phyloP scores from a whole-genome alignment of 768 basidiomycete genomes.

The Ephemerocybe angulata region DNA sequence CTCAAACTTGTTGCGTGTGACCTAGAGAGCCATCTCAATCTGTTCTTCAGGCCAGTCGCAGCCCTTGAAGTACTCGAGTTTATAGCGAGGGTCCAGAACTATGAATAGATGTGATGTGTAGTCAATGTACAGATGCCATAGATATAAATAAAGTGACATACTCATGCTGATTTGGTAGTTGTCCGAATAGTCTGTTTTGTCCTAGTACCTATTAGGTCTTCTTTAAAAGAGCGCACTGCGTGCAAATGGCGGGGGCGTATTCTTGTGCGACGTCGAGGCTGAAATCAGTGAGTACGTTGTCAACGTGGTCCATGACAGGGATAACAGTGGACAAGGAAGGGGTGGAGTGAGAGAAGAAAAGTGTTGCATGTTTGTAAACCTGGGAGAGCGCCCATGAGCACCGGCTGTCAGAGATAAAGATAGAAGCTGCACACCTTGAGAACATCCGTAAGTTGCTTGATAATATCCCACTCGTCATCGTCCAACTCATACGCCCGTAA shows the following conservation, averaged over 20 bases:
- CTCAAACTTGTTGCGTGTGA: conserved; percentile 1
- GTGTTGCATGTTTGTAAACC: conserved; percentile 5
- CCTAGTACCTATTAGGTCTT: conserved; percentile 29
- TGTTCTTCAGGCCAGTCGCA: conserved; percentile 8
- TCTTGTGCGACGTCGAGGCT: background rate
- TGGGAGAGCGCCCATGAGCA: background rate
- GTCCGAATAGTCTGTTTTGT: conserved; percentile 27
- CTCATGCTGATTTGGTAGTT: conserved; percentile 36
- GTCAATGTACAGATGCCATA: background rate
- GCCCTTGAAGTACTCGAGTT: conserved; percentile 11
- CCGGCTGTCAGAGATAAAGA: background rate
- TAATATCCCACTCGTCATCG: background rate
- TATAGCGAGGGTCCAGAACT: conserved; percentile 13
- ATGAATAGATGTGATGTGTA: background rate
- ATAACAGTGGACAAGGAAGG: conserved; percentile 6
- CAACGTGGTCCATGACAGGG: conserved; percentile 12
- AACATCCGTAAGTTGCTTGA: conserved; percentile 2
- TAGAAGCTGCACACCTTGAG: background rate
- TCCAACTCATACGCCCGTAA: background rate
- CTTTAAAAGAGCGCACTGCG: conserved; percentile 22
- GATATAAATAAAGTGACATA: conserved; percentile 14
- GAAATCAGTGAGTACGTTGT: conserved; percentile 6
- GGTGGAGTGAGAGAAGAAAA: background rate
- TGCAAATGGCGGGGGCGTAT: conserved; percentile 17
- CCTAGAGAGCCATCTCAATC: background rate